A percentile compares a stretch with the other conserved stretches of the same genome.
Evolutionary conservation across 352 stramenopile genomes (phyloP).

Genomic region (Globisporangium recalcitrans): DNA sequence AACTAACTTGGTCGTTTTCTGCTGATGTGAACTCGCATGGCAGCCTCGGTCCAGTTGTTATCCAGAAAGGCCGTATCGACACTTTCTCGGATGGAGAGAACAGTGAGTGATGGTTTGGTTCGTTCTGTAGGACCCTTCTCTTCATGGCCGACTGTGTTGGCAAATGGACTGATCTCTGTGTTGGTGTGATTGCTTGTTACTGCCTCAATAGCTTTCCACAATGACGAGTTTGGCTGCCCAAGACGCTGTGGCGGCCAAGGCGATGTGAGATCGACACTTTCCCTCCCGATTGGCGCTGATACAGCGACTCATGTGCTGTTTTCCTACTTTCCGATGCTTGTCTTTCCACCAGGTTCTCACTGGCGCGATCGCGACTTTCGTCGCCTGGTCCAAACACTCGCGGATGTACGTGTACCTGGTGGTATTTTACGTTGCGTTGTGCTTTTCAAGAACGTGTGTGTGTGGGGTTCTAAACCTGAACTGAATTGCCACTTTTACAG

Average conservation of each 20-base stretch:
- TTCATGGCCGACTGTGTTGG: neutral
- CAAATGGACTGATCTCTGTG: neutral
- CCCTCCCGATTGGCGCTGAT: neutral
- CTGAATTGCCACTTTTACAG: conserved; percentile 6
- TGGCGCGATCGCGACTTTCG: conserved; percentile 77
- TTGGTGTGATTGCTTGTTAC: neutral
- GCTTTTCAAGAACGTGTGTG: neutral
- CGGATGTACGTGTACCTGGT: conserved; percentile 31
- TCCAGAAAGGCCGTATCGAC: conserved; percentile 84
- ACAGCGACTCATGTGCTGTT: neutral
- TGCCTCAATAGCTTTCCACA: conserved; percentile 24
- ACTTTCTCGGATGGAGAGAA: conserved; percentile 69
- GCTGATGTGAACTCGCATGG: neutral
- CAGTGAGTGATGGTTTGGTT: conserved; percentile 27
- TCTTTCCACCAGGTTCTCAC: conserved; percentile 53
- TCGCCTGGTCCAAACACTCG: conserved; percentile 52
- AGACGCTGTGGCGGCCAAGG: conserved; percentile 89
- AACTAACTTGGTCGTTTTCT: neutral
- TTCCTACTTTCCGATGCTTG: neutral
- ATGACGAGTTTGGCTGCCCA: conserved; percentile 62
- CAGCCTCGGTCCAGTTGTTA: conserved; percentile 78
- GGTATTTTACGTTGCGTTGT: no score
- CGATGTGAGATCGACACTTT: conserved; percentile 55
- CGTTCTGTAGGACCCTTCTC: neutral
- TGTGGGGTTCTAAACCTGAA: no score